phyloP scores from a whole-genome alignment of 1,139 yeast species.

The Scheffersomyces quercinus region DNA sequence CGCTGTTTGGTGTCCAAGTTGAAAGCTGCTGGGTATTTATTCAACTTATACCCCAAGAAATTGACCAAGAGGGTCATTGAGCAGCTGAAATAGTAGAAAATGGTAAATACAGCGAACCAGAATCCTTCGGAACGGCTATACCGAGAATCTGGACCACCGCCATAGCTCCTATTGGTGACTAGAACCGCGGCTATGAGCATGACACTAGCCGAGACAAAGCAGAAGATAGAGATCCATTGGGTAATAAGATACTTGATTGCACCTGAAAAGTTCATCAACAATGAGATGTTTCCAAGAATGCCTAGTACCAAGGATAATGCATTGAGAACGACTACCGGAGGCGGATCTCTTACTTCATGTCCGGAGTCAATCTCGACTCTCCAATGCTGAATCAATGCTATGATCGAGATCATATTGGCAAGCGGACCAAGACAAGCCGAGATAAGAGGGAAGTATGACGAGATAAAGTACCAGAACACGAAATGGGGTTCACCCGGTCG shows the following conservation, averaged over 20 bases:
- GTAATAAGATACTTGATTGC: constrained; percentile 56
- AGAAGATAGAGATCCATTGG: constrained; percentile 59
- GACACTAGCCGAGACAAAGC: constrained; percentile 62
- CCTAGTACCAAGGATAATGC: constrained; percentile 65
- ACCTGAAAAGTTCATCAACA: constrained; percentile 66
- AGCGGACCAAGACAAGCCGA: constrained; percentile 80
- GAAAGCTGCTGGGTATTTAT: constrained; percentile 67
- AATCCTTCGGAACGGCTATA: constrained; percentile 59
- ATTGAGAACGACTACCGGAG: constrained; percentile 55
- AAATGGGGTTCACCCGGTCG: constrained; percentile 52
- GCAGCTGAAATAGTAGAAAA: constrained; percentile 58
- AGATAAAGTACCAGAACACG: constrained; percentile 58
- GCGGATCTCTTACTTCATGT: constrained; percentile 31
- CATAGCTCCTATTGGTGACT: constrained; percentile 22
- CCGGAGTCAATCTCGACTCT: constrained; percentile 32
- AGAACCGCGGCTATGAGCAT: constrained; percentile 52
- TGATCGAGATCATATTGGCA: constrained; percentile 69
- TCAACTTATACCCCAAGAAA: constrained; percentile 56
- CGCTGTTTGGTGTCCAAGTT: constrained; percentile 68
- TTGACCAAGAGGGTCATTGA: constrained; percentile 54
- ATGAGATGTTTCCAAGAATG: constrained; percentile 60
- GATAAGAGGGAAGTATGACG: constrained; percentile 68
- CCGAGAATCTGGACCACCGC: constrained; percentile 10
- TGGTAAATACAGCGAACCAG: constrained; percentile 74
- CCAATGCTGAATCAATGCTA: constrained; percentile 77